phyloP scores from a whole-genome alignment of 2,329 filamentous ascomycete species.

The Trichophyton mentagrophytes region DNA sequence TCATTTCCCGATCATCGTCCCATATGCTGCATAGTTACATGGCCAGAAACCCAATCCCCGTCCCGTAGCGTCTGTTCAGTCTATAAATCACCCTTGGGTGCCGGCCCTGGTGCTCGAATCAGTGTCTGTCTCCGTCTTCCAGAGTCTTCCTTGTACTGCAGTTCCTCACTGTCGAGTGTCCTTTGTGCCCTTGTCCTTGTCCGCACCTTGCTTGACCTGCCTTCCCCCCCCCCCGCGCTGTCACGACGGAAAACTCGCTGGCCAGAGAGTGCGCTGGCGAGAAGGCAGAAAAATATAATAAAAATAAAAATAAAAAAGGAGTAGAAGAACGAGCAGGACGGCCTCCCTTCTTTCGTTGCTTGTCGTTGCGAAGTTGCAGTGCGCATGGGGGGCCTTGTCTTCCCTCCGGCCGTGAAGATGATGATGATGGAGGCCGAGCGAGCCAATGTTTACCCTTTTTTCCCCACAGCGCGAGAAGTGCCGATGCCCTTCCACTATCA shows the following conservation, averaged over 20 bases:
- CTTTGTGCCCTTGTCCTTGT: not conserved
- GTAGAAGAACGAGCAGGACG: not conserved
- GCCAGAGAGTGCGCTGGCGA: not conserved
- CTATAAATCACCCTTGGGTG: not conserved
- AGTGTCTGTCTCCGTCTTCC: not conserved
- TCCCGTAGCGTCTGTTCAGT: not conserved
- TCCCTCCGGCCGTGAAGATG: not conserved
- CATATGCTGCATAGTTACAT: not conserved
- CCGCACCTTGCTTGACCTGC: not conserved
- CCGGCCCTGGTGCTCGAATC: not conserved
- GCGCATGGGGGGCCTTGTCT: not conserved
- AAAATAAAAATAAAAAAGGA: not conserved
- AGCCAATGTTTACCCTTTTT: not conserved
- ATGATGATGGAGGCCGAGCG: not conserved
- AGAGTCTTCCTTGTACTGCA: not conserved
- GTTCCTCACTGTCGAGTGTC: not conserved
- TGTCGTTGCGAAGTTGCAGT: not conserved
- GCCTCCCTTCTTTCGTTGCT: not conserved
- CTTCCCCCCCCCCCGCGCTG: not conserved
- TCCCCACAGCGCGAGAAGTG: conserved; percentile 1
- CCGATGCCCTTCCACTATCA: conserved; percentile 2
- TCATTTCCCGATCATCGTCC: conserved; percentile 3
- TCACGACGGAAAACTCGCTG: not conserved
- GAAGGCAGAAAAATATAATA: too few relatives aligned
- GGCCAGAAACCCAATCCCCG: not conserved